phyloP scores from a whole-genome alignment of 805 yeast genomes.

The Kregervanrija fluxuum region DNA sequence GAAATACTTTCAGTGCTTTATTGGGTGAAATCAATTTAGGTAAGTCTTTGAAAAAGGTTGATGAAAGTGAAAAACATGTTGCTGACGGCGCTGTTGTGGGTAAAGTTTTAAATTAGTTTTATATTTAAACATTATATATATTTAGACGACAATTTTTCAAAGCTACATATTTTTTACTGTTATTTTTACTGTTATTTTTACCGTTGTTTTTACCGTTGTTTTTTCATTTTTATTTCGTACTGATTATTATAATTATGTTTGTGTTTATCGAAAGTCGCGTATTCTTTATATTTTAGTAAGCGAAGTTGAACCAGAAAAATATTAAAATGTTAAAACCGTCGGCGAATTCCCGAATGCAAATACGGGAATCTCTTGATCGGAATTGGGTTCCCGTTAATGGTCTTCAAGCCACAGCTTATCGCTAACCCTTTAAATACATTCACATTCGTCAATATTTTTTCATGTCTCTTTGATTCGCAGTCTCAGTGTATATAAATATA shows the following conservation, averaged over 20 bases:
- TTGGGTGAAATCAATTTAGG: constrained; percentile 55
- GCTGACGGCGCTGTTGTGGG: constrained; percentile 44
- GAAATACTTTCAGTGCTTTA: constrained; percentile 32
- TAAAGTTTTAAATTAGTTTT: constrained; percentile 31
- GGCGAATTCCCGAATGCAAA: too few relatives aligned
- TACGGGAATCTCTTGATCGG: too few relatives aligned
- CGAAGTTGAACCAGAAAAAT: too few relatives aligned
- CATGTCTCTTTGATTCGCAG: too few relatives aligned
- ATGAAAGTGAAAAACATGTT: constrained; percentile 38
- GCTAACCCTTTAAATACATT: too few relatives aligned
- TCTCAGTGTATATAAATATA: too few relatives aligned
- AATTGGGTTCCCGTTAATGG: too few relatives aligned
- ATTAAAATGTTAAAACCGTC: too few relatives aligned
- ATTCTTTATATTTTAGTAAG: too few relatives aligned
- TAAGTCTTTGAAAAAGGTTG: constrained; percentile 41
- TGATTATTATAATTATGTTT: neutral
- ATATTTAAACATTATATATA: neutral
- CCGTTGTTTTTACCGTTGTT: neutral
- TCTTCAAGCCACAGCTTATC: too few relatives aligned
- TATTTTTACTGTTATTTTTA: neutral
- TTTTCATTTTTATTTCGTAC: neutral
- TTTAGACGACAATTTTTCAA: neutral
- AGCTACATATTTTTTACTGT: neutral
- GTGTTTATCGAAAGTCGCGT: too few relatives aligned
- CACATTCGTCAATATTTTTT: too few relatives aligned